Base-by-base conservation (phyloP, 176 grass and related monocot genomes). In the Ensete ventricosum region DNA sequence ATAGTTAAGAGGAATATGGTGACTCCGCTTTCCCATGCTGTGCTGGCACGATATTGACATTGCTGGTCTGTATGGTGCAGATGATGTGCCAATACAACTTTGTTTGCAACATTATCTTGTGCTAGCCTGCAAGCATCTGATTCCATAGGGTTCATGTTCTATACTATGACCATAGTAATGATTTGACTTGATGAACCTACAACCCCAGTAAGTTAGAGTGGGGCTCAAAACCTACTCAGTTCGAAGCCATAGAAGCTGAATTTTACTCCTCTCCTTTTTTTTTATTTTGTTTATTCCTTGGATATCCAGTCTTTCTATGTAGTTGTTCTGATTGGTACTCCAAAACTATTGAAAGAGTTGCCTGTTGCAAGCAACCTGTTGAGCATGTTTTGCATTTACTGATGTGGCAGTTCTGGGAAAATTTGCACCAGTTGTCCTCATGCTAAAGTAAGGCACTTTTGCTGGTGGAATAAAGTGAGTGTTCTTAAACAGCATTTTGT, bases 381-480 rank as follows among this genome's bases (percentile, higher is more conserved):
- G 9, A 22, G 2, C 21, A 12, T 83, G 50, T 22, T 75, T 43
- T 58, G 49, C 77, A 62, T 24, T 93, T 58, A 50, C 19, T 63
- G 12, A 20, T 72, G 9, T 17, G 78, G 63, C 59, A 97, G 94
- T 76, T 62, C 88, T 80, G 81, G 81, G 69, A 93, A 83, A 83
- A 48, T 54, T 51, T 98, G 95, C 8, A 34, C 11, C 49, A 79
- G 83, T 17, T 98, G 95, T 80, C 74, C 79, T 87, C 95, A 98
- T 81, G 93, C 95, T 71, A 85, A 72, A 63, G 88, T 93, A 50
- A 86, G 95, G 64, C 95, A 98, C 76, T 98, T 98, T 29, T 98
- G 95, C 82, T 98, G 90, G 95, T 98, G 95, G 95, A 98, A 94
- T 80, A 93, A 82, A 74, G 95, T 98, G 75, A 77, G 84, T 53